Evolutionary conservation across 2,329 filamentous ascomycete genomes (phyloP), one percentile per base, ranked within the genome.

Genomic region (Cyphellophora europaea): DNA sequence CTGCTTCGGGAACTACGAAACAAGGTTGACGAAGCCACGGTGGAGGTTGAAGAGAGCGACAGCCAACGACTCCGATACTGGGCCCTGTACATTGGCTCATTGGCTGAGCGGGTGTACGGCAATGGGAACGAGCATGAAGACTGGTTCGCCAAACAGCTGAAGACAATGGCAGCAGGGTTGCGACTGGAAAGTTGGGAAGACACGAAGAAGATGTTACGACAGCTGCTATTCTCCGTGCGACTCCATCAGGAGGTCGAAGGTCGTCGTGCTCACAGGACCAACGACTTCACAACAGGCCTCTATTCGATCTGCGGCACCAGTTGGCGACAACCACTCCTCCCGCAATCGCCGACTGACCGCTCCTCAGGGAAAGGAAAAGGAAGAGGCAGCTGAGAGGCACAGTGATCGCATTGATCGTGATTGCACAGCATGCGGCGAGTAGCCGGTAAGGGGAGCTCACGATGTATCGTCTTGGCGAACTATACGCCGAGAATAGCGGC

Each of bases 221-320:
- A 44, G 15, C 41, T 48, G 14, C 27, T 48, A 27, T 46, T 25
- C 30, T 48, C 43, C n/a, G 34, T 41, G 8, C 31, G 27, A 5
- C 28, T 48, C 6, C 38, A 42, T 17, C 37, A 46, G 19, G 45
- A 48, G 33, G 37, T 46, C 27, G 32, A 37, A 12, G 30, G 30
- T n/a, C 38, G 41, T 11, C 32, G 37, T 8, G 18, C 36, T 4
- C 33, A 43, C 35, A 35, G 45, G n/a, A 23, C 19, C 25, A 21
- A 38, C n/a, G 45, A 48, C 32, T 33, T 27, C 11, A 30, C 37
- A 19, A 40, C 39, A 33, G 45, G 45, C 10, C 25, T 46, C 5
- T 48, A 46, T 30, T 39, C 44, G 21, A 32, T 41, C 19, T 44
- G 41, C 12, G 43, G 45, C 15, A 42, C 36, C 32, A 48, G 45